Base-by-base conservation (phyloP, 805 yeast species). In the Nakazawaea pomicola region DNA sequence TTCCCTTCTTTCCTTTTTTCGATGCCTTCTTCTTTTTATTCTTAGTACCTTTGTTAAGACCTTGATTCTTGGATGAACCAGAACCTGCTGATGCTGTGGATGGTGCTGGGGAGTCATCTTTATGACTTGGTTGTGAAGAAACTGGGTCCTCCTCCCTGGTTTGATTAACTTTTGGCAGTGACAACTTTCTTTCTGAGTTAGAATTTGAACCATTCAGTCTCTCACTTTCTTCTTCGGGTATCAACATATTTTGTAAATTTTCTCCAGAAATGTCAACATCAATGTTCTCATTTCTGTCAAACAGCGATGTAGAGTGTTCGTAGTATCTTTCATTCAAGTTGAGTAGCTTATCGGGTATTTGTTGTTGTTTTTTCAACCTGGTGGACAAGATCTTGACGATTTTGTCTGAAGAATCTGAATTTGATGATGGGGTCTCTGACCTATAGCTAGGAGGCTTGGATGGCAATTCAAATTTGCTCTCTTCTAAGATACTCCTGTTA, bases 361-460 rank as follows among this genome's bases (percentile, higher is more conserved):
- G 31, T 18, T 37, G 38, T 18, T 36, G 45, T 6, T 37, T 36
- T 15, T 36, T 15, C 17, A 41, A n/a, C 15, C 36, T 27, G 15
- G 31, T 19, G 7, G 38, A 29, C 4, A 37, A 23, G 3, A 36
- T 24, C 16, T 31, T 31, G 14, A 25, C 30, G 3, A 36, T 14
- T 24, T 41, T 36, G 6, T 41, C 36, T 10, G 45, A 37, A 19
- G 34, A 17, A n/a, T 41, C 36, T 3, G 41, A 36, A 3, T 27
- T 28, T 5, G 32, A 37, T 10, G 29, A 28, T 18, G 37, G 19
- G n/a, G 39, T 10, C 10, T 31, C 14, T 3, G 45, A 42, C 10
- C 24, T 32, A 19, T 42, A 42, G 23, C 41, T 42, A 21, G 45
- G 45, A 16, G 45, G 45, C 11, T 33, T 37, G 3, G 41, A 36